These are phyloP conservation scores for Myrmaecium sp. DNA, from an alignment of 2,329 filamentous ascomycete genomes.

Conservation along the genomic window DNA sequence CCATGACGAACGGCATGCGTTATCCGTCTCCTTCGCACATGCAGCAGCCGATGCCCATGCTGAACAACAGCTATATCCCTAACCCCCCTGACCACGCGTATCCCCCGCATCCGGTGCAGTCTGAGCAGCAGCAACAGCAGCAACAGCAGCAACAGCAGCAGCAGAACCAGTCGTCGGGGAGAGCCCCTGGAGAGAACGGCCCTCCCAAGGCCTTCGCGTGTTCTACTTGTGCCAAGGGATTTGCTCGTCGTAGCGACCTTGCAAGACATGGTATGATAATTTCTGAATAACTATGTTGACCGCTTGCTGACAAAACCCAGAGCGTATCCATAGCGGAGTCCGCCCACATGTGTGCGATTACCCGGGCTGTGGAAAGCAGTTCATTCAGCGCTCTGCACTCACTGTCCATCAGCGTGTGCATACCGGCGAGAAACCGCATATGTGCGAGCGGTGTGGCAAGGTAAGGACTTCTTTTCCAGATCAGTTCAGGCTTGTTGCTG, in stretches of 20 bases:
- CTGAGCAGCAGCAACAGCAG: slow-evolving; percentile 17
- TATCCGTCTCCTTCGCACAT: slow-evolving; percentile 37
- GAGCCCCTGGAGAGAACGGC: slow-evolving; percentile 28
- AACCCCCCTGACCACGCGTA: slow-evolving; percentile 31
- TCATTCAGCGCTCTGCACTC: slow-evolving; percentile 89
- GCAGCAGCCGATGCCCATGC: slow-evolving; percentile 34
- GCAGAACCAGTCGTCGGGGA: slow-evolving; percentile 23
- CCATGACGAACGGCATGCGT: slow-evolving; percentile 33
- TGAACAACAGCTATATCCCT: slow-evolving; percentile 38
- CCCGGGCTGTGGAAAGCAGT: slow-evolving; percentile 80
- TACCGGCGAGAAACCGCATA: slow-evolving; percentile 95
- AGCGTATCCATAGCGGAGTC: slow-evolving; percentile 86
- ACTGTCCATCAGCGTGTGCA: slow-evolving; percentile 93
- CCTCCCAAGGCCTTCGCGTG: slow-evolving; percentile 71
- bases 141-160: slow-evolving; percentile 19
- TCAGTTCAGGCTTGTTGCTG: slow-evolving; percentile 8
- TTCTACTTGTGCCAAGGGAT: slow-evolving; percentile 76
- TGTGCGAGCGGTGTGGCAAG: slow-evolving; percentile 94
- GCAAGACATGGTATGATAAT: slow-evolving; percentile 64
- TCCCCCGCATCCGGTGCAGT: slow-evolving; percentile 16
- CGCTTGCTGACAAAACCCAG: slow-evolving; percentile 32
- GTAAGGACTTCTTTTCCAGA: slow-evolving; percentile 31
- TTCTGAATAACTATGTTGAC: slow-evolving; percentile 1
- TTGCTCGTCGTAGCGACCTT: slow-evolving; percentile 84
- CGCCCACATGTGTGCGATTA: slow-evolving; percentile 86